A percentile compares a stretch with the other conserved stretches of the same genome.
Evolutionary conservation across 2,329 filamentous ascomycete species (phyloP).

Genomic region (Fusarium sublunatum): DNA sequence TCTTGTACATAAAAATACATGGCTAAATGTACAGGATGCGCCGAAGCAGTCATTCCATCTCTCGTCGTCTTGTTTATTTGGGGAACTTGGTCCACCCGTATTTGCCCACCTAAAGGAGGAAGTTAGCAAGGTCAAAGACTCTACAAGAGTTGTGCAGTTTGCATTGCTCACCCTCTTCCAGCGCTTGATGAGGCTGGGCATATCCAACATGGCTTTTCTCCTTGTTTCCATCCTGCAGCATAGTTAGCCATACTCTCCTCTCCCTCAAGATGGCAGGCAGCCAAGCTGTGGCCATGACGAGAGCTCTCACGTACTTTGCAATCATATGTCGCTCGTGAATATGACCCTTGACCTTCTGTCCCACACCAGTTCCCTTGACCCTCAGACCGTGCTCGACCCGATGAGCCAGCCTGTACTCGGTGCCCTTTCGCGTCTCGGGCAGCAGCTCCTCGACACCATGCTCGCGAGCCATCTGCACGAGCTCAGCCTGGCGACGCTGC

Average conservation of each 20-base stretch:
- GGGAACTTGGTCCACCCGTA: slow-evolving; percentile 68
- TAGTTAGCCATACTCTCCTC: slow-evolving; percentile 31
- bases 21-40: slow-evolving; percentile 48
- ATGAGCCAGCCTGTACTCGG: slow-evolving; percentile 74
- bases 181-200: slow-evolving; percentile 89
- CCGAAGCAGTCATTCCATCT: slow-evolving; percentile 35
- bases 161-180: slow-evolving; percentile 83
- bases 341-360: slow-evolving; percentile 95
- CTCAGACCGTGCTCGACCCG: slow-evolving; percentile 82
- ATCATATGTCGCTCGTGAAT: slow-evolving; percentile 89
- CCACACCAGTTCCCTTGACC: slow-evolving; percentile 92
- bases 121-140: slow-evolving; percentile 50
- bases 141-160: neutral
- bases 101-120: slow-evolving; percentile 61
- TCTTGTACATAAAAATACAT: slow-evolving; percentile 51
- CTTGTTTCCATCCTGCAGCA: slow-evolving; percentile 79
- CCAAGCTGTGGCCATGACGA: slow-evolving; percentile 1
- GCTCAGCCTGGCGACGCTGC: slow-evolving; percentile 86
- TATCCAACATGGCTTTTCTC: slow-evolving; percentile 91
- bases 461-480: slow-evolving; percentile 84
- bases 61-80: slow-evolving; percentile 55
- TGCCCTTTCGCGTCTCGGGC: slow-evolving; percentile 80
- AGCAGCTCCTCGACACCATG: slow-evolving; percentile 85
- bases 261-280: neutral
- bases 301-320: slow-evolving; percentile 66